Base-by-base conservation (phyloP, 352 stramenopile genomes). In the Phytophthora melonis region DNA sequence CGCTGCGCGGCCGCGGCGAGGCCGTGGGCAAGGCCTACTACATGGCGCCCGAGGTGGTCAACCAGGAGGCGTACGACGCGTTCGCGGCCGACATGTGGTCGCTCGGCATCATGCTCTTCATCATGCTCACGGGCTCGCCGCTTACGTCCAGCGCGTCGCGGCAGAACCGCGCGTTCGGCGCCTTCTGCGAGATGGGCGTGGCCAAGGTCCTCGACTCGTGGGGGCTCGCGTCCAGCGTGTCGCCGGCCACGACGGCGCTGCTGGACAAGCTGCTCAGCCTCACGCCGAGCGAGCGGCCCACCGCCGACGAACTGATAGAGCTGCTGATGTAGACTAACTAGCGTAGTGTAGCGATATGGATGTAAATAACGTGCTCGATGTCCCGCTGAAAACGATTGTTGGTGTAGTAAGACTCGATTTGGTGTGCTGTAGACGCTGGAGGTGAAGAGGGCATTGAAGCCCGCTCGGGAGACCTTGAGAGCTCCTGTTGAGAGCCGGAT, bases 61-160 rank as follows among this genome's bases (percentile, higher is more conserved):
- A 50, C 43, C 43, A 50, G 43, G 14, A 21, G 14, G 66, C 41
- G 25, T 91, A 91, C 75, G 77, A 88, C 43, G 83, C 81, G 0
- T 66, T 67, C 13, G 81, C 34, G 63, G 88, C 88, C 18, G 88
- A 95, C 58, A 77, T 95, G 21, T 95, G 88, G 88, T 95, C 88
- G 66, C 80, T 95, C 43, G 88, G 88, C 64, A 81, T 95, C 39
- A 87, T 95, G 78, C 66, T 95, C 9, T 95, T 95, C 60, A 88
- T 93, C 76, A 83, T 95, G 75, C 74, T 93, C n/a, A 80, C 83
- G 2, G 85, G 85, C 0, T 86, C 83, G 9, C 83, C 81, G 30
- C 68, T 90, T 1, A 64, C 10, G 66, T 75, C 52, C 68, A 82
- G 3, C 66, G 79, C 80, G 0, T 70, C 72, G 1, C 50, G 55